Percentiles rank a stretch among this genome's conserved stretches.
phyloP scores from a whole-genome alignment of 352 stramenopile genomes.

The Thraustochytrium striatum region DNA sequence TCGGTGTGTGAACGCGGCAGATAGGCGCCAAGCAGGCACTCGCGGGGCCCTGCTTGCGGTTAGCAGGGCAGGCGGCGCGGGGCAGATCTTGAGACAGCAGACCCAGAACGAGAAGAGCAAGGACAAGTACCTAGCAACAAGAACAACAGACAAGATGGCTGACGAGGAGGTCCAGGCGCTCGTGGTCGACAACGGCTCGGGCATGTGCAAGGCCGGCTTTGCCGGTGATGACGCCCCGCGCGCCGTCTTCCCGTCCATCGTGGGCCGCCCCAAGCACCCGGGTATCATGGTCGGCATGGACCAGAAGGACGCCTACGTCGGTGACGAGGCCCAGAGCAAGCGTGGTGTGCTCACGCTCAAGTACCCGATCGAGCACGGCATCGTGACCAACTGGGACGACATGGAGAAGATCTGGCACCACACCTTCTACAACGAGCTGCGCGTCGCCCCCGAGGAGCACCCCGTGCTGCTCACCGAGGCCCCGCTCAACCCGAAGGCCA shows the following conservation, averaged over 20 bases:
- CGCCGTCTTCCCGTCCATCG: slow-evolving; percentile 68
- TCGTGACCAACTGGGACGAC: slow-evolving; percentile 83
- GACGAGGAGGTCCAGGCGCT: slow-evolving; percentile 47
- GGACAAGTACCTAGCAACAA: no score
- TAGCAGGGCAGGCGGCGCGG: no score
- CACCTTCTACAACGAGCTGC: slow-evolving; percentile 98
- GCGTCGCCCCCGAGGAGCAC: slow-evolving; percentile 89
- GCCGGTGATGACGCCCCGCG: slow-evolving; percentile 77
- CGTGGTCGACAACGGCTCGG: slow-evolving; percentile 45
- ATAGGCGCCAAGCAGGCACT: no score
- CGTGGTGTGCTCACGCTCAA: slow-evolving; percentile 71
- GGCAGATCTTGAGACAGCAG: no score
- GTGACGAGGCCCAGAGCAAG: slow-evolving; percentile 85
- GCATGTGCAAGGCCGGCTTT: slow-evolving; percentile 66
- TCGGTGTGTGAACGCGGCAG: no score
- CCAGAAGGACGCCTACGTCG: slow-evolving; percentile 87
- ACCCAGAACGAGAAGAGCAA: no score
- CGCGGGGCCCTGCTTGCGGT: no score
- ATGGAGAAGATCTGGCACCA: slow-evolving; percentile 99
- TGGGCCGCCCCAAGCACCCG: slow-evolving; percentile 62
- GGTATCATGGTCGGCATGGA: slow-evolving; percentile 81
- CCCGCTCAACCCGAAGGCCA: slow-evolving; percentile 79
- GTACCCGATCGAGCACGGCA: slow-evolving; percentile 80
- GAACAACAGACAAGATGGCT: slow-evolving; percentile 48
- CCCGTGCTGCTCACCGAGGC: slow-evolving; percentile 87